Evolutionary conservation across 1,139 yeast genomes (phyloP).

Genomic region (Eremothecium cymbalariae): DNA sequence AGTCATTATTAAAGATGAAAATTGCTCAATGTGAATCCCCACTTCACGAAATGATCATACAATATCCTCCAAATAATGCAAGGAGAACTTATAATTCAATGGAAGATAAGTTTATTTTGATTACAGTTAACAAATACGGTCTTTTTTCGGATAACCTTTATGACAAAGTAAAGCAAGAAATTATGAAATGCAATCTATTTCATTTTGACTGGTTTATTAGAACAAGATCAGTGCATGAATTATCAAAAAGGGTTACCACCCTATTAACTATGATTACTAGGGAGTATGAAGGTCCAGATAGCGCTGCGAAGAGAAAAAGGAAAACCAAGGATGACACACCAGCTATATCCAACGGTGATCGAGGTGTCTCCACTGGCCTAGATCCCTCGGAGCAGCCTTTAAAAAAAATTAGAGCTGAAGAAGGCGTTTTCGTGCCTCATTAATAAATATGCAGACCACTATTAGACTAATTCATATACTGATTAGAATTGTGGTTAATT

Average conservation of each 20-base stretch:
- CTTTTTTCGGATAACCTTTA: slow-evolving; percentile 59
- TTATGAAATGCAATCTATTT: slow-evolving; percentile 64
- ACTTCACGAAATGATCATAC: slow-evolving; percentile 62
- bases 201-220: slow-evolving; percentile 83
- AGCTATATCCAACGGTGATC: not conserved
- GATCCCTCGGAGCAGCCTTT: not conserved
- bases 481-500: no score
- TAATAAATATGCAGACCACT: no score
- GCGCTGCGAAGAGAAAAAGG: slow-evolving; percentile 22
- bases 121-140: slow-evolving; percentile 70
- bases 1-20: slow-evolving; percentile 54
- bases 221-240: slow-evolving; percentile 77
- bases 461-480: no score
- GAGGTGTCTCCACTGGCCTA: not conserved
- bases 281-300: slow-evolving; percentile 66
- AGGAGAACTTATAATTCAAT: slow-evolving; percentile 73
- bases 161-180: slow-evolving; percentile 72
- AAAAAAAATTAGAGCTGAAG: no score
- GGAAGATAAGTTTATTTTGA: slow-evolving; percentile 77
- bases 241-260: slow-evolving; percentile 76
- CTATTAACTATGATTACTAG: slow-evolving; percentile 68
- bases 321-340: slow-evolving; percentile 4
- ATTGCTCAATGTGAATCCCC: slow-evolving; percentile 61
- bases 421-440: no score
- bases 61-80: slow-evolving; percentile 89